Percentiles rank a stretch among this genome's conserved stretches.
Evolutionary conservation across 352 stramenopile genomes (phyloP).

Genomic region (Elongisporangium prolatum): DNA sequence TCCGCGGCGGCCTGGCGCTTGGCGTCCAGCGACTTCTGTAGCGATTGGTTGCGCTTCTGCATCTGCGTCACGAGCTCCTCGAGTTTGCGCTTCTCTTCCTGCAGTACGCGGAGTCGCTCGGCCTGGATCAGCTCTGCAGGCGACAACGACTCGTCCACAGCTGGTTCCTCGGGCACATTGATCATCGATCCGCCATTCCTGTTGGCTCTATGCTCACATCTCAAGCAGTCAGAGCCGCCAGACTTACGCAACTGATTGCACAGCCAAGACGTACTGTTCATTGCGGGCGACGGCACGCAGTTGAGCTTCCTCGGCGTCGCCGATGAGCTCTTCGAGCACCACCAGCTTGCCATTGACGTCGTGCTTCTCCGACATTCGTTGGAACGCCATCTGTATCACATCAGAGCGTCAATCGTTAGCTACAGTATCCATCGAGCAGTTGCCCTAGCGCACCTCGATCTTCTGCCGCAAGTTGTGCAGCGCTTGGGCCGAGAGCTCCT

Average conservation of each 20-base stretch:
- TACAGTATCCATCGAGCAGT: no score
- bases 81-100: conserved; percentile 43
- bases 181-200: conserved; percentile 8
- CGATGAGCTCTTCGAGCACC: conserved; percentile 40
- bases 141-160: conserved; percentile 8
- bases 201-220: conserved; percentile 2
- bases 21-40: conserved; percentile 32
- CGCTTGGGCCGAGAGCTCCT: conserved; percentile 45
- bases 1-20: conserved; percentile 36
- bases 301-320: conserved; percentile 32
- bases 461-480: conserved; percentile 48
- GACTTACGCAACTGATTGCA: no score
- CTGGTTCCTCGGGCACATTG: conserved; percentile 6
- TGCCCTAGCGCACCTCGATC: conserved; percentile 22
- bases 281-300: conserved; percentile 26
- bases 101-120: conserved; percentile 44
- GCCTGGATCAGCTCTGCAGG: conserved; percentile 34
- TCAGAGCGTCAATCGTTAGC: not conserved
- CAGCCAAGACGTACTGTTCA: conserved; percentile 13
- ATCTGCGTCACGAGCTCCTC: conserved; percentile 31
- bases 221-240: no score
- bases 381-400: conserved; percentile 26
- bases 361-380: conserved; percentile 44
- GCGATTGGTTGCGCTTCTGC: conserved; percentile 34
- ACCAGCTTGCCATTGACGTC: conserved; percentile 42